phyloP scores from a whole-genome alignment of 345 rosid species.

The Salix koriyanagi region DNA sequence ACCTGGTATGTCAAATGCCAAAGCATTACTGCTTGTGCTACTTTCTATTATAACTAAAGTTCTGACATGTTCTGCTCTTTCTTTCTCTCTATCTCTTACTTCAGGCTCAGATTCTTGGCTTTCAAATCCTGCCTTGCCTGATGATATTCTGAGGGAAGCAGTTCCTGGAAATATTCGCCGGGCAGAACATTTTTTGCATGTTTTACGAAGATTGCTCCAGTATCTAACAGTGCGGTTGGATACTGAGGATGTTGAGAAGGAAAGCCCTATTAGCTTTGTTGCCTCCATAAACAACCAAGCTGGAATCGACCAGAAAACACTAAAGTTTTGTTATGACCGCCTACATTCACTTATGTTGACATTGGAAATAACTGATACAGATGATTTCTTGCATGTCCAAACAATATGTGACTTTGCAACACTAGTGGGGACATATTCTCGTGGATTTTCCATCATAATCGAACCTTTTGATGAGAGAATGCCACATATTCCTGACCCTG shows the following conservation, averaged over 20 bases:
- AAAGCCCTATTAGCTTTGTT: constrained; percentile 85
- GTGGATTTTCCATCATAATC: constrained; percentile 90
- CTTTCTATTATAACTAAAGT: neutral
- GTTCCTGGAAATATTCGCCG: constrained; percentile 97
- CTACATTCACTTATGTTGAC: constrained; percentile 93
- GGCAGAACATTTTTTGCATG: constrained; percentile 93
- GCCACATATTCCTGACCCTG: constrained; percentile 97
- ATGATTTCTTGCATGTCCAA: constrained; percentile 89
- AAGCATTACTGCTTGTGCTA: neutral
- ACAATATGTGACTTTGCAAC: constrained; percentile 97
- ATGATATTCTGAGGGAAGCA: constrained; percentile 90
- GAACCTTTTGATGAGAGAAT: constrained; percentile 98
- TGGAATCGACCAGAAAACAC: constrained; percentile 88
- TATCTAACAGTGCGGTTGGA: constrained; percentile 72
- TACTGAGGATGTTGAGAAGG: constrained; percentile 86
- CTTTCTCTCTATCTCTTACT: neutral
- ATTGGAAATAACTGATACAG: constrained; percentile 90
- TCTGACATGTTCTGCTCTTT: neutral
- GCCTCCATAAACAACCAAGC: constrained; percentile 64
- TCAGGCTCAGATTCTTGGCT: constrained; percentile 86
- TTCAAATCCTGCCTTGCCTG: constrained; percentile 96
- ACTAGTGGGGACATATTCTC: constrained; percentile 81
- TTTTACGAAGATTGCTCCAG: constrained; percentile 82
- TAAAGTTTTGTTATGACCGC: constrained; percentile 95
- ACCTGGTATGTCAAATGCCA: constrained; percentile 45